Evolutionary conservation across 2,329 filamentous ascomycete genomes (phyloP).

Genomic region (Botrytis fragariae): DNA sequence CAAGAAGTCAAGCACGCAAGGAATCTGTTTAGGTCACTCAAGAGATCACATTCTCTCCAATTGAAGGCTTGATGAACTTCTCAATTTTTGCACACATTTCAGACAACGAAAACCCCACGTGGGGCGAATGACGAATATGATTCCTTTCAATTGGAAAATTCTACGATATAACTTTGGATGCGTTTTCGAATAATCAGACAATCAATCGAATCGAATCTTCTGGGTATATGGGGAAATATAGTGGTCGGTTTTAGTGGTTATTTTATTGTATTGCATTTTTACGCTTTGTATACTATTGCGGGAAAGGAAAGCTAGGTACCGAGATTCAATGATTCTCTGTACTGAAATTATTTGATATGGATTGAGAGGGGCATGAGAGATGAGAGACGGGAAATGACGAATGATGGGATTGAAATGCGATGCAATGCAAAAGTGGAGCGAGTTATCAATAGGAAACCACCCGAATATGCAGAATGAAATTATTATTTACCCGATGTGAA

Average conservation of each 20-base stretch:
- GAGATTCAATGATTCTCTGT: not conserved
- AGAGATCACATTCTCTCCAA: not conserved
- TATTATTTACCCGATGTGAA: not conserved
- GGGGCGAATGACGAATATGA: not conserved
- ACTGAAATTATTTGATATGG: not conserved
- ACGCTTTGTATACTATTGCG: not conserved
- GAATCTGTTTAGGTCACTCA: not conserved
- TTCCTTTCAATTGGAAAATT: not conserved
- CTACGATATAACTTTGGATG: not conserved
- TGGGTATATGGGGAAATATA: not conserved
- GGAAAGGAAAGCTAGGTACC: not conserved
- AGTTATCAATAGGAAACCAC: not conserved
- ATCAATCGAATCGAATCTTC: not conserved
- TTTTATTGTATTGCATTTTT: not conserved
- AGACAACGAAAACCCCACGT: not conserved
- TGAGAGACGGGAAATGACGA: not conserved
- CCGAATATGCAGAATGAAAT: not conserved
- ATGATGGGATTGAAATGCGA: not conserved
- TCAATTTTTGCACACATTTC: not conserved
- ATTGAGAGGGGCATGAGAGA: not conserved
- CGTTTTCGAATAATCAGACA: not conserved
- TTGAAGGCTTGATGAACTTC: not conserved
- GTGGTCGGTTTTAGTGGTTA: not conserved
- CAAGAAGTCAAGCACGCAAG: slow-evolving; percentile 32
- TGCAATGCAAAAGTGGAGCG: not conserved